These are phyloP conservation scores for Amanita rimosa DNA, from an alignment of 768 basidiomycete genomes.

Conservation along the genomic window DNA sequence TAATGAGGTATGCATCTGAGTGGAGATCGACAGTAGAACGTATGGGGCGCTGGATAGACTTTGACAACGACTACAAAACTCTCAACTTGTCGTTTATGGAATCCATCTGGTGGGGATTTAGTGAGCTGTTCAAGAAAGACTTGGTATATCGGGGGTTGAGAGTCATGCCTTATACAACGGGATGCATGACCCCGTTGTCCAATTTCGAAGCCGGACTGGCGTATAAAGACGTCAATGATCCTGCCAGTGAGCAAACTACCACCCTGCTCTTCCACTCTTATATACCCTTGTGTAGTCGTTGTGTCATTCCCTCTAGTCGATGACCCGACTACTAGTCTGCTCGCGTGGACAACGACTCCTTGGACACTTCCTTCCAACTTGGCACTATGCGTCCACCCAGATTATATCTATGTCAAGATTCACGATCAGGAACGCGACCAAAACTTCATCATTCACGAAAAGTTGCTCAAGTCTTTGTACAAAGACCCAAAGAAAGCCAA, in stretches of 20 bases:
- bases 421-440: constrained; percentile 78
- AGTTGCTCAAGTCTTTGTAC: constrained; percentile 78
- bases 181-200: constrained; percentile 89
- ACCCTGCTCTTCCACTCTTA: neutral
- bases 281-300: constrained; percentile 44
- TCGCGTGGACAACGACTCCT: constrained; percentile 99
- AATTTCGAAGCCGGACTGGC: constrained; percentile 95
- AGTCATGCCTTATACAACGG: constrained; percentile 98
- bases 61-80: constrained; percentile 99
- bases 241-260: constrained; percentile 47
- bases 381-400: constrained; percentile 91
- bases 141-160: constrained; percentile 88
- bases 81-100: constrained; percentile 93
- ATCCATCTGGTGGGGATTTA: constrained; percentile 98
- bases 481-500: constrained; percentile 97
- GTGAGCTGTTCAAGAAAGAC: constrained; percentile 83
- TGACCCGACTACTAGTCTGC: constrained; percentile 78
- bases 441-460: constrained; percentile 90
- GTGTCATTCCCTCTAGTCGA: constrained; percentile 90
- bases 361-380: constrained; percentile 98
- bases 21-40: constrained; percentile 95
- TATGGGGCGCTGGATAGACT: constrained; percentile 99
- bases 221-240: constrained; percentile 91
- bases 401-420: constrained; percentile 94
- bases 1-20: constrained; percentile 92